Conservation (phyloP, 1,284 basidiomycete genomes). For the Inonotus obliquus region DNA sequence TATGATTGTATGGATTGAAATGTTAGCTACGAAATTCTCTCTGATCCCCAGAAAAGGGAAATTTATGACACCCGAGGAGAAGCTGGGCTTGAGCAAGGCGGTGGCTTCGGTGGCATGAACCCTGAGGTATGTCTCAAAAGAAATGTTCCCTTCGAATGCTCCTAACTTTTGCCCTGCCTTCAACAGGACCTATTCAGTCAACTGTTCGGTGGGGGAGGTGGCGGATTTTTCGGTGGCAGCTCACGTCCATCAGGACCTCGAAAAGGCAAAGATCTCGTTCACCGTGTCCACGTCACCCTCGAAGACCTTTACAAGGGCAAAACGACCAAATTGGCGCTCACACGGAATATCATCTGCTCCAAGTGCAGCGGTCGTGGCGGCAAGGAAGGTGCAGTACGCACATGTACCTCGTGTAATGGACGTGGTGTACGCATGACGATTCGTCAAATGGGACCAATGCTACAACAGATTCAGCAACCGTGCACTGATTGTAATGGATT, state of each 20-base stretch:
- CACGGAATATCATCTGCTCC: conserved; percentile 90
- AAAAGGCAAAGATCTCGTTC: conserved; percentile 97
- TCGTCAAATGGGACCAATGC: conserved; percentile 98
- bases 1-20: conserved; percentile 14
- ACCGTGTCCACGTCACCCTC: conserved; percentile 92
- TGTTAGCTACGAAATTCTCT: conserved; percentile 86
- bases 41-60: conserved; percentile 81
- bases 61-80: conserved; percentile 94
- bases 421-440: conserved; percentile 90
- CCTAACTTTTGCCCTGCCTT: conserved; percentile 6
- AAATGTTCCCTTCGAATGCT: background rate
- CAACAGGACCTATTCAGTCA: conserved; percentile 93
- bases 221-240: conserved; percentile 50
- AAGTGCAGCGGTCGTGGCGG: conserved; percentile 97
- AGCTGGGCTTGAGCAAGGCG: conserved; percentile 88
- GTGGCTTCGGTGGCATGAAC: conserved; percentile 95
- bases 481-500: conserved; percentile 92
- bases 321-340: conserved; percentile 95
- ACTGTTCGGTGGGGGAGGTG: conserved; percentile 80
- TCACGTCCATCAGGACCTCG: conserved; percentile 79
- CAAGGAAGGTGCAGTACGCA: conserved; percentile 91
- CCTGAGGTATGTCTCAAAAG: conserved; percentile 56
- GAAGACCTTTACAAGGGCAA: conserved; percentile 99
- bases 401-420: conserved; percentile 80
- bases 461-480: conserved; percentile 96